Evolutionary conservation across 208 protist species (phyloP), one percentile per base, ranked within the genome.

Genomic region (Leishmania mexicana): DNA sequence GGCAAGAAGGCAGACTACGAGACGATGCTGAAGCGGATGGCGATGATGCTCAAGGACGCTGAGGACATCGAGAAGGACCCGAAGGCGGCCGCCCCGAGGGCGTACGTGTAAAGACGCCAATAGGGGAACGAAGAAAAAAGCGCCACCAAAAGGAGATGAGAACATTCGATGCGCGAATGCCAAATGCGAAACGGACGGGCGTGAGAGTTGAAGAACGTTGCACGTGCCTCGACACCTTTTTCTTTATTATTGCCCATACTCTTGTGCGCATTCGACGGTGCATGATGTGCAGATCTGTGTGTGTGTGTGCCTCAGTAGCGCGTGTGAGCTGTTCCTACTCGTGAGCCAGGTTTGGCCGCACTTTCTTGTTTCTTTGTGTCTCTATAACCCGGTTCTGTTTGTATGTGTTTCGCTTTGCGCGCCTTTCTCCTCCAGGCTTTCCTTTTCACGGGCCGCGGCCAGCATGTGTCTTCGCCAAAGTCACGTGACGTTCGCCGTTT

Each of bases 21-120:
- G 49, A 68, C 54, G 53, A 87, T 92, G 84, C 58, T 89, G 68
- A 86, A 85, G 65, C 90, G 93, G 70, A 93, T 96, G 91, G 86
- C 93, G 80, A 76, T 87, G 84, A 96, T 96, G 91, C 83, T 96
- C 58, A 96, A 90, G 80, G 93, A 96, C 79, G 90, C 93, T 31
- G 84, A 94, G 84, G 88, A 84, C 4, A 40, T 94, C 45, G 57
- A 89, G 64, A 78, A 73, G 42, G 84, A 93, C 17, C 91, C 90
- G 13, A 89, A 87, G 60, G 78, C 28, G 35, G 83, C 79, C n/a
- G 80, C 76, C 40, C 90, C 92, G 1, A 90, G 90, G 81, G 84
- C 83, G 28, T 95, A 95, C 83, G 70, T 75, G 76, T 86, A 77
- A 78, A 1, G n/a, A 24, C 45, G 3, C 40, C 2, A 67, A 21